Evolutionary conservation across 2,329 filamentous ascomycete species (phyloP).

Genomic region (Periglandula ipomoeae): DNA sequence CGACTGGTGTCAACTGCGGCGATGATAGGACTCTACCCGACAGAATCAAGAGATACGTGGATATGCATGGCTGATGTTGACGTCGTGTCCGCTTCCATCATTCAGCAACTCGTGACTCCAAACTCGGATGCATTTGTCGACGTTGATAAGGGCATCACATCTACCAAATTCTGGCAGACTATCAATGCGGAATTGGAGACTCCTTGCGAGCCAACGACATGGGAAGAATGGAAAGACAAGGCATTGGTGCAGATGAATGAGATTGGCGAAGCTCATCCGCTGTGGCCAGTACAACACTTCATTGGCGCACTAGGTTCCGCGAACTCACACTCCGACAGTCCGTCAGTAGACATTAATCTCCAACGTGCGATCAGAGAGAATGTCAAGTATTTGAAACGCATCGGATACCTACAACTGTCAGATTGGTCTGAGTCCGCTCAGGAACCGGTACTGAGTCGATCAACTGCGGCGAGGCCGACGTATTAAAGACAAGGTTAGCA

Average conservation of each 20-base stretch:
- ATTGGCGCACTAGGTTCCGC: not conserved
- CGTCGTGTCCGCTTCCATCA: not conserved
- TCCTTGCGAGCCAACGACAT: slow-evolving; percentile 1
- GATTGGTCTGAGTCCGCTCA: too few species aligned
- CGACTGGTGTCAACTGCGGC: slow-evolving; percentile 6
- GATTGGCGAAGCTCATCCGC: slow-evolving; percentile 6
- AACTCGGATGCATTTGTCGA: not conserved
- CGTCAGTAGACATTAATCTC: not conserved
- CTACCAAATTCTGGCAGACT: slow-evolving; percentile 5
- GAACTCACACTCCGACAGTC: not conserved
- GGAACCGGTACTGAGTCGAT: too few species aligned
- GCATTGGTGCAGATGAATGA: slow-evolving; percentile 6
- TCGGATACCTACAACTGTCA: too few species aligned
- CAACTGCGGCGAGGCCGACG: too few species aligned
- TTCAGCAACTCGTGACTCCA: not conserved
- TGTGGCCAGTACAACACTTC: slow-evolving; percentile 8
- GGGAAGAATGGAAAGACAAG: slow-evolving; percentile 1
- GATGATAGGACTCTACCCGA: slow-evolving; percentile 1
- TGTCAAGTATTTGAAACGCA: slow-evolving; percentile 4
- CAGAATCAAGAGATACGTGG: slow-evolving; percentile 2
- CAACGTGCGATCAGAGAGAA: slow-evolving; percentile 5
- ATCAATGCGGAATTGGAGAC: slow-evolving; percentile 3
- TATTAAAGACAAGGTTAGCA: too few species aligned
- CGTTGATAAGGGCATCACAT: not conserved
- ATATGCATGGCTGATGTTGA: slow-evolving; percentile 3